Percentiles rank a stretch among this genome's conserved stretches.
Evolutionary conservation across 2,329 filamentous ascomycete genomes (phyloP).

Genomic region (Diplodia sapinea): DNA sequence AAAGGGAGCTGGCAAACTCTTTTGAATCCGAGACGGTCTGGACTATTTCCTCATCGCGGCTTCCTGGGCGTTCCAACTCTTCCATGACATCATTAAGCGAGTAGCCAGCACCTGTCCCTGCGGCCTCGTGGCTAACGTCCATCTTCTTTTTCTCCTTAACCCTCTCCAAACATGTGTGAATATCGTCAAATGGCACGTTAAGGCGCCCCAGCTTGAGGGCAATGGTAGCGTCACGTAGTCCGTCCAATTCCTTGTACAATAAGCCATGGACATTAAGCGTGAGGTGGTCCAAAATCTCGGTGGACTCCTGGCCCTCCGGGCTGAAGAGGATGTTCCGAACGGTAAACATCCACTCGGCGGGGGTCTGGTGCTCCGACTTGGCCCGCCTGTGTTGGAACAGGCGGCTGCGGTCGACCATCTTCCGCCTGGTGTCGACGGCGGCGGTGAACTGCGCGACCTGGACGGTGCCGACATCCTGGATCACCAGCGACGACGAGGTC

Average conservation of each 20-base stretch:
- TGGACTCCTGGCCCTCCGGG: slow-evolving; percentile 79
- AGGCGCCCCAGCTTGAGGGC: slow-evolving; percentile 89
- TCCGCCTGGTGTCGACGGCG: slow-evolving; percentile 86
- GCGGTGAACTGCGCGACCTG: slow-evolving; percentile 85
- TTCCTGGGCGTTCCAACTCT: slow-evolving; percentile 73
- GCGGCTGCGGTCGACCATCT: slow-evolving; percentile 87
- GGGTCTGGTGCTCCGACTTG: slow-evolving; percentile 65
- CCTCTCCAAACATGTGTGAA: slow-evolving; percentile 66
- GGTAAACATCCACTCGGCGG: slow-evolving; percentile 93
- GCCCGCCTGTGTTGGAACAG: slow-evolving; percentile 74
- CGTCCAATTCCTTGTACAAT: slow-evolving; percentile 82
- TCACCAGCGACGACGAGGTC: slow-evolving; percentile 75
- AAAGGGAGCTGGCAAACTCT: slow-evolving; percentile 86
- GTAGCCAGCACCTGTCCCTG: slow-evolving; percentile 57
- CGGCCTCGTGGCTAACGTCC: slow-evolving; percentile 35
- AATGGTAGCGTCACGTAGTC: slow-evolving; percentile 86
- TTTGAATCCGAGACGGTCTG: slow-evolving; percentile 89
- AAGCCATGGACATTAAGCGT: slow-evolving; percentile 91
- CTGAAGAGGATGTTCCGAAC: slow-evolving; percentile 88
- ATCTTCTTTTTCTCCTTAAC: slow-evolving; percentile 55
- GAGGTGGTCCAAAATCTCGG: slow-evolving; percentile 86
- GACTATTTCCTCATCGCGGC: slow-evolving; percentile 70
- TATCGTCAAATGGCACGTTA: slow-evolving; percentile 88
- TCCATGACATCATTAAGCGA: slow-evolving; percentile 75
- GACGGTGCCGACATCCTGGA: slow-evolving; percentile 81